phyloP scores from a whole-genome alignment of 2,329 filamentous ascomycete genomes.

The Aureobasidium musti region DNA sequence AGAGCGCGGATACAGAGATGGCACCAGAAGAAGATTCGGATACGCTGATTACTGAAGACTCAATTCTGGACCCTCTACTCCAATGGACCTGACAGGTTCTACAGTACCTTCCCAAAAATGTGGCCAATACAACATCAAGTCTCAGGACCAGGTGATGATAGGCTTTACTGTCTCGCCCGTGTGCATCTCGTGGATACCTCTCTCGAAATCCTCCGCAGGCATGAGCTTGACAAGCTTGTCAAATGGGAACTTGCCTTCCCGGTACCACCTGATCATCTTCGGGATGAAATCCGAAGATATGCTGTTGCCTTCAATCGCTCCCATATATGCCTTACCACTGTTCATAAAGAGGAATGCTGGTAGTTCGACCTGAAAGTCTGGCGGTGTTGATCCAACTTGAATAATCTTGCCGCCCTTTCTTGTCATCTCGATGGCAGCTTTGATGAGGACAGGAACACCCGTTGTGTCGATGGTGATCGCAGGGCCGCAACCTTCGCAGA shows the following conservation, averaged over 20 bases:
- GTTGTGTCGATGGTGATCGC: slow-evolving; percentile 56
- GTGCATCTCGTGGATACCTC: slow-evolving; percentile 50
- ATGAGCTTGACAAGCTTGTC: slow-evolving; percentile 52
- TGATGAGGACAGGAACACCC: slow-evolving; percentile 48
- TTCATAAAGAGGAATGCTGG: slow-evolving; percentile 52
- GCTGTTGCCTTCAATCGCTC: slow-evolving; percentile 52
- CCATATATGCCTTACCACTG: slow-evolving; percentile 52
- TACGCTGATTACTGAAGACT: background rate
- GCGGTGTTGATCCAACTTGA: slow-evolving; percentile 53
- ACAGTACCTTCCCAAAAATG: background rate
- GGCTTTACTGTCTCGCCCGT: slow-evolving; percentile 32
- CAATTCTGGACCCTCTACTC: slow-evolving; percentile 4
- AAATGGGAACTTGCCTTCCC: slow-evolving; percentile 51
- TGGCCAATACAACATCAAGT: background rate
- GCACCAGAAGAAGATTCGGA: background rate
- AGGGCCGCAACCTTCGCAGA: slow-evolving; percentile 46
- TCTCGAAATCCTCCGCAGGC: slow-evolving; percentile 46
- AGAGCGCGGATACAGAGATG: background rate
- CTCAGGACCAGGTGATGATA: slow-evolving; percentile 30
- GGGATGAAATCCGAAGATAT: slow-evolving; percentile 49
- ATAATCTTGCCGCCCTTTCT: slow-evolving; percentile 53
- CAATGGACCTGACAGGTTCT: background rate
- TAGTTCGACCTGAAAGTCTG: slow-evolving; percentile 48
- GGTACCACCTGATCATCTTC: slow-evolving; percentile 54
- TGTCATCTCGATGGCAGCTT: slow-evolving; percentile 48